A percentile compares a stretch with the other conserved stretches of the same genome.
Conservation (phyloP, 2,329 filamentous ascomycete species). For the Arthrocladium fulminans region DNA sequence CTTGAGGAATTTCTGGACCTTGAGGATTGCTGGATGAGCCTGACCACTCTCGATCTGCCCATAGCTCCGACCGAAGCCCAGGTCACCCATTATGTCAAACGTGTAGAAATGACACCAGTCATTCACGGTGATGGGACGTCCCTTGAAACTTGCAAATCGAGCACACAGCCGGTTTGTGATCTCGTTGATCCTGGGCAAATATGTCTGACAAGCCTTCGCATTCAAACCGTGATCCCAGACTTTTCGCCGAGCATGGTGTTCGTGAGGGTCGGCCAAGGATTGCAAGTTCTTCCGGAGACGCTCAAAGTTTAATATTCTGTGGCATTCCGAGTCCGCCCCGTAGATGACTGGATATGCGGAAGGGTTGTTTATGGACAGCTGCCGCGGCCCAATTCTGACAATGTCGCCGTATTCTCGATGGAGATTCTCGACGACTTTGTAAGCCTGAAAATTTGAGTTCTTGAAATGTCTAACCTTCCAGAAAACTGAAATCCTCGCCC, state of each 20-base stretch:
- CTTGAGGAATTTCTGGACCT: not conserved
- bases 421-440: slow-evolving; percentile 9
- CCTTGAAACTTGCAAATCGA: not conserved
- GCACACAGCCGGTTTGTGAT: slow-evolving; percentile 4
- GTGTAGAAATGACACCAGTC: slow-evolving; percentile 16
- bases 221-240: slow-evolving; percentile 3
- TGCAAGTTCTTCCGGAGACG: slow-evolving; percentile 4
- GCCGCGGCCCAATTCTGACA: slow-evolving; percentile 9
- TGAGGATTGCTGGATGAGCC: not conserved
- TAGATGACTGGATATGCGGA: slow-evolving; percentile 3
- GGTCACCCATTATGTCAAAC: slow-evolving; percentile 17
- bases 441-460: slow-evolving; percentile 3
- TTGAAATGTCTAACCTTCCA: slow-evolving; percentile 11
- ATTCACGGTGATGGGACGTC: slow-evolving; percentile 10
- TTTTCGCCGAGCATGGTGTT: slow-evolving; percentile 10
- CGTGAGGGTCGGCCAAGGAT: slow-evolving; percentile 5
- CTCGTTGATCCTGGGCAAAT: slow-evolving; percentile 6
- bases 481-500: slow-evolving; percentile 20
- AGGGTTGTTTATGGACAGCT: slow-evolving; percentile 10
- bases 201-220: slow-evolving; percentile 6
- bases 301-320: not conserved
- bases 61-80: slow-evolving; percentile 13
- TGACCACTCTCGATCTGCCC: slow-evolving; percentile 3
- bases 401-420: slow-evolving; percentile 14
- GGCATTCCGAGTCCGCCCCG: not conserved